Evolutionary conservation across 2,329 filamentous ascomycete genomes (phyloP).

Genomic region (Aspergillus terreus): DNA sequence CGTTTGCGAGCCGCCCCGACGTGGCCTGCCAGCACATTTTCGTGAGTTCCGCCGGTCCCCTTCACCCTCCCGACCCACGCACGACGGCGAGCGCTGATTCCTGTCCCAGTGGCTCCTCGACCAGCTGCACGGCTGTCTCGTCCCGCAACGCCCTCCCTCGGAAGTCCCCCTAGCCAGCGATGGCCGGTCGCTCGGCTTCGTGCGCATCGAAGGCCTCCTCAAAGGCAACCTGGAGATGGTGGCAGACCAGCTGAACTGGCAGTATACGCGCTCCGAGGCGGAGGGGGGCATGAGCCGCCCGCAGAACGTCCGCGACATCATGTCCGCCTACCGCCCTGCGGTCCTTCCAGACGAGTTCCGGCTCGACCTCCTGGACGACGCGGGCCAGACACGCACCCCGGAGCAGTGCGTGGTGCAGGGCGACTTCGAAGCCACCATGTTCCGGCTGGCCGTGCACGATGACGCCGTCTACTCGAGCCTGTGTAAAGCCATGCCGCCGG

Average conservation of each 20-base stretch:
- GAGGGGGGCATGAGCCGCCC: conserved; percentile 33
- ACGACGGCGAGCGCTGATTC: conserved; percentile 7
- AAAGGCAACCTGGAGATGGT: conserved; percentile 29
- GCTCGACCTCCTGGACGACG: conserved; percentile 35
- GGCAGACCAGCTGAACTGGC: conserved; percentile 32
- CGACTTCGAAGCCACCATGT: conserved; percentile 44
- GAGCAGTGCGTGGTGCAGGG: conserved; percentile 44
- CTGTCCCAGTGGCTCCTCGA: conserved; percentile 40
- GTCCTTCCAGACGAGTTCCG: conserved; percentile 42
- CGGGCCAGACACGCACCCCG: conserved; percentile 28
- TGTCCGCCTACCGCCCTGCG: conserved; percentile 41
- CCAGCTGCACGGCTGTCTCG: conserved; percentile 35
- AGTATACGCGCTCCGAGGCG: conserved; percentile 25
- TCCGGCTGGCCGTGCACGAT: conserved; percentile 44
- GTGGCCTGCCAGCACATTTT: conserved; percentile 42
- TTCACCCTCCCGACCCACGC: background rate
- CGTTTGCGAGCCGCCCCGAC: conserved; percentile 25
- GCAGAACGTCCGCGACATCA: conserved; percentile 41
- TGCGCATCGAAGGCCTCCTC: conserved; percentile 31
- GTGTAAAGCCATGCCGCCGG: conserved; percentile 40
- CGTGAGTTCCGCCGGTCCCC: conserved; percentile 25
- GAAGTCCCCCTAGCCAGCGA: conserved; percentile 29
- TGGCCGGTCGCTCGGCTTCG: conserved; percentile 28
- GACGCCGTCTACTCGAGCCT: conserved; percentile 40
- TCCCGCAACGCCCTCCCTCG: conserved; percentile 23